Conservation (phyloP, 2,329 filamentous ascomycete genomes). For the Fusarium sp. region DNA sequence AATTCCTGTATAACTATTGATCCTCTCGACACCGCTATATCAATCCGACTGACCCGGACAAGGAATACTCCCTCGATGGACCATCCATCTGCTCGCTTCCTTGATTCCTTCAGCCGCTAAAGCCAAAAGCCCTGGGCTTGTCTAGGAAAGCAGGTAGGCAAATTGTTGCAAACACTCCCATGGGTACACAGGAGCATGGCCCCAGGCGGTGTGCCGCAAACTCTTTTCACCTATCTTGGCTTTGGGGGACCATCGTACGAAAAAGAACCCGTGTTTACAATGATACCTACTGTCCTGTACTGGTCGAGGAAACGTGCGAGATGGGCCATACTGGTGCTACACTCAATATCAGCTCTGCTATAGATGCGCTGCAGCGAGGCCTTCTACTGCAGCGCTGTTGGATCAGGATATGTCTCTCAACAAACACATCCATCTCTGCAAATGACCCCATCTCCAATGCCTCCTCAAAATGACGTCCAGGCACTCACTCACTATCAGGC, state of each 20-base stretch:
- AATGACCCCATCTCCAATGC: conserved; percentile 15
- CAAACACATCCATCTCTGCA: conserved; percentile 1
- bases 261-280: conserved; percentile 30
- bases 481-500: conserved; percentile 32
- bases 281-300: conserved; percentile 20
- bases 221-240: conserved; percentile 10
- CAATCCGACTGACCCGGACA: conserved; percentile 14
- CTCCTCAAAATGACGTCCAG: conserved; percentile 30
- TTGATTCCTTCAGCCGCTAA: conserved; percentile 34
- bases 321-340: conserved; percentile 4
- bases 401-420: conserved; percentile 9
- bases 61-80: conserved; percentile 13
- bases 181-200: conserved; percentile 30
- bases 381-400: conserved; percentile 5
- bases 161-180: conserved; percentile 39
- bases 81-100: conserved; percentile 17
- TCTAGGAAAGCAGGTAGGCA: not conserved
- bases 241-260: conserved; percentile 30
- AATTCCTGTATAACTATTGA: not conserved
- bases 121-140: conserved; percentile 8
- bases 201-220: conserved; percentile 38
- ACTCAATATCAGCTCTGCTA: conserved; percentile 22
- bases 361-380: conserved; percentile 18
- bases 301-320: conserved; percentile 33
- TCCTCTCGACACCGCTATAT: conserved; percentile 12